phyloP scores from a whole-genome alignment of 306 rosid species.

The Quercus bicolor region DNA sequence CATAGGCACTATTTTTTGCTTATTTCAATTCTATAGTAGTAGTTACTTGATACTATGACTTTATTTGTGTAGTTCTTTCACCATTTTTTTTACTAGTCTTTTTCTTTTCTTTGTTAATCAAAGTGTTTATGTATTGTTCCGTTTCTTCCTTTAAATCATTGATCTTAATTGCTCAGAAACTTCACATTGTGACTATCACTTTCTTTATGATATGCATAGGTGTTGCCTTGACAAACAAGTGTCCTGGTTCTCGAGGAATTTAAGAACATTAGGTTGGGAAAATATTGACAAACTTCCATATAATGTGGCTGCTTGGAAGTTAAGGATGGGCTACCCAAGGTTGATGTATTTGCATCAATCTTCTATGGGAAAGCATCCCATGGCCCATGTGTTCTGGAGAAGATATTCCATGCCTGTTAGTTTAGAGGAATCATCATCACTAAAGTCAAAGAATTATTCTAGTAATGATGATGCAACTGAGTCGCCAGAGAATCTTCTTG shows the following conservation, averaged over 20 bases:
- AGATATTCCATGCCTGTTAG: slow-evolving; percentile 16
- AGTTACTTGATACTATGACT: not conserved
- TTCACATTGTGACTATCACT: not conserved
- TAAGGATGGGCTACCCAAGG: slow-evolving; percentile 21
- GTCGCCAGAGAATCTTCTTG: slow-evolving; percentile 26
- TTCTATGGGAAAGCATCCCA: slow-evolving; percentile 6
- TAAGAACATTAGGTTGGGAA: slow-evolving; percentile 23
- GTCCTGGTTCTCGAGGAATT: slow-evolving; percentile 11
- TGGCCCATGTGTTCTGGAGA: slow-evolving; percentile 15
- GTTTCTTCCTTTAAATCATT: not conserved
- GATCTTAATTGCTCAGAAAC: not conserved
- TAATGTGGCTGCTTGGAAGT: slow-evolving; percentile 5
- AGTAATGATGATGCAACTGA: slow-evolving; percentile 10
- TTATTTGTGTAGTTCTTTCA: not conserved
- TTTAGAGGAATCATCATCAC: slow-evolving; percentile 34
- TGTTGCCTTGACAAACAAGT: slow-evolving; percentile 29
- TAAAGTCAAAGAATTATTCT: slow-evolving; percentile 19
- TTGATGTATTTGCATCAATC: slow-evolving; percentile 20
- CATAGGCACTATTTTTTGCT: not conserved
- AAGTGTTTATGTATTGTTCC: not conserved
- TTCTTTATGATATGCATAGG: slow-evolving; percentile 23
- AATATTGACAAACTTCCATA: slow-evolving; percentile 14
- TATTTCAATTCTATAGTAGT: not conserved
- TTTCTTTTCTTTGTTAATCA: not conserved
- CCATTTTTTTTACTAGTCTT: too few species aligned